Conservation (phyloP, 2,329 filamentous ascomycete species). For the Cytospora leucostoma region DNA sequence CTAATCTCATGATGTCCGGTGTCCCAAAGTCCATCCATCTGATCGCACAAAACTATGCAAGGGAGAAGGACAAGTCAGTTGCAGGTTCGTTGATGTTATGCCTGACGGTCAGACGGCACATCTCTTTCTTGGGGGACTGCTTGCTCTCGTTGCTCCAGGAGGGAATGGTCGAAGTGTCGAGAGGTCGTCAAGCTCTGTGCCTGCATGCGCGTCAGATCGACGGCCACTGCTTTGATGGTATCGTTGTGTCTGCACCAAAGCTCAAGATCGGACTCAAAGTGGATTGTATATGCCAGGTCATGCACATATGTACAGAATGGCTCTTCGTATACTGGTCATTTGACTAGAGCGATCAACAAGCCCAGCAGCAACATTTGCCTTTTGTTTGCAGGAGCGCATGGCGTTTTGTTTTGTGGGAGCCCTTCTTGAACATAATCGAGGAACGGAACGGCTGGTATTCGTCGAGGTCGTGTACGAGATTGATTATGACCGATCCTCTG, state of each 20-base stretch:
- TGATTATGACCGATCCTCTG: neutral
- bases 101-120: too few species aligned
- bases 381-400: neutral
- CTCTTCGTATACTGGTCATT: slow-evolving; percentile 31
- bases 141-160: too few species aligned
- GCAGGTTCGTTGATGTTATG: too few species aligned
- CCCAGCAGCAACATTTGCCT: slow-evolving; percentile 27
- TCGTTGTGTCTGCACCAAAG: slow-evolving; percentile 31
- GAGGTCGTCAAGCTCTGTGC: too few species aligned
- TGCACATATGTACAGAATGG: slow-evolving; percentile 33
- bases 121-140: too few species aligned
- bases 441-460: slow-evolving; percentile 19
- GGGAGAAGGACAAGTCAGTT: too few species aligned
- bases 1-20: too few species aligned
- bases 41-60: too few species aligned
- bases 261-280: slow-evolving; percentile 45
- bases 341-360: slow-evolving; percentile 44
- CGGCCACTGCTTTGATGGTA: neutral
- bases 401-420: neutral
- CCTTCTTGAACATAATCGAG: slow-evolving; percentile 6
- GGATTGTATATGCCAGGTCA: slow-evolving; percentile 35
- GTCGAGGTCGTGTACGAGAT: neutral
- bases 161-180: too few species aligned
- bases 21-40: too few species aligned
- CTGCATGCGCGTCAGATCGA: too few species aligned